phyloP scores from a whole-genome alignment of 2,329 filamentous ascomycete genomes.

The Clarireedia sp. region DNA sequence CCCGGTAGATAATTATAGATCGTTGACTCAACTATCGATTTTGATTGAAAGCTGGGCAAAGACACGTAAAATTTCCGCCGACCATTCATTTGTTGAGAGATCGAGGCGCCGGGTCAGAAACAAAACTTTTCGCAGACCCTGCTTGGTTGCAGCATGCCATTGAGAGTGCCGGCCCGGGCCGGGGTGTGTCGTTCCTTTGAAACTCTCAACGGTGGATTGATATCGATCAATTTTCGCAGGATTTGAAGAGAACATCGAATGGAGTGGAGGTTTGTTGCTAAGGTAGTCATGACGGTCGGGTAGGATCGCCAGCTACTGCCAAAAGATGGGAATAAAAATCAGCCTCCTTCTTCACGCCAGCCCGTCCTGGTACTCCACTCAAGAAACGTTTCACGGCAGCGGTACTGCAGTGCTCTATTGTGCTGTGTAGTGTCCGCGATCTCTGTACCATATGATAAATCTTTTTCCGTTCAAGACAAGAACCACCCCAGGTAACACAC shows the following conservation, averaged over 20 bases:
- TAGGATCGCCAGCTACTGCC: neutral
- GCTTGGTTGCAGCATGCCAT: neutral
- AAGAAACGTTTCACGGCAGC: conserved; percentile 7
- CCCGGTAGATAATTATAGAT: neutral
- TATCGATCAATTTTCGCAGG: neutral
- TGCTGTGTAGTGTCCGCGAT: conserved; percentile 4
- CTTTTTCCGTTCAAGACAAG: conserved; percentile 4
- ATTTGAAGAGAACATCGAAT: neutral
- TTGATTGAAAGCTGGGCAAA: neutral
- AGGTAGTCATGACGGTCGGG: neutral
- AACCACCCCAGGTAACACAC: conserved; percentile 6
- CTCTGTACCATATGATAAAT: conserved; percentile 12
- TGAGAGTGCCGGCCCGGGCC: conserved; percentile 3
- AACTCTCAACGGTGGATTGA: conserved; percentile 1
- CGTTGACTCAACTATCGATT: conserved; percentile 1
- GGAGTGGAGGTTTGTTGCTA: neutral
- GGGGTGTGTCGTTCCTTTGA: neutral
- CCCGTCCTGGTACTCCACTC: neutral
- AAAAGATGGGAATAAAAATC: neutral
- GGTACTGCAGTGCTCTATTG: conserved; percentile 6
- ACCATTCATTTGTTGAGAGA: neutral
- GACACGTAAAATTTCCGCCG: neutral
- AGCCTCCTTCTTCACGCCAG: neutral
- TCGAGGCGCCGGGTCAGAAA: neutral
- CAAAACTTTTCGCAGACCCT: neutral